A percentile compares a stretch with the other conserved stretches of the same genome.
Evolutionary conservation across 805 yeast species (phyloP).

Genomic region (Candida krabiensis): DNA sequence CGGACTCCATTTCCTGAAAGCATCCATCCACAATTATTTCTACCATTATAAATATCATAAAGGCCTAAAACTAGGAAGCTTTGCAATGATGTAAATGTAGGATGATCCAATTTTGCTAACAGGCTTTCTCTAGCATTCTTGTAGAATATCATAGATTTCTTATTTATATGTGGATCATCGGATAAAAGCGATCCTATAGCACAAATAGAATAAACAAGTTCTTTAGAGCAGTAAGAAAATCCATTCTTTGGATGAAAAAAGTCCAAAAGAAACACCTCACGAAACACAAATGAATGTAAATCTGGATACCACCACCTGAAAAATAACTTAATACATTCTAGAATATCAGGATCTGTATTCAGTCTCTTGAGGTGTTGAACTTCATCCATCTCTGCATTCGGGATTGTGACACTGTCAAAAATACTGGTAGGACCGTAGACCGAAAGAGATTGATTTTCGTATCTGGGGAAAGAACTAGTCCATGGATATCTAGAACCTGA

Average conservation of each 20-base stretch:
- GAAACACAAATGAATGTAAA: slow-evolving; percentile 57
- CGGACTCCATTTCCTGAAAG: slow-evolving; percentile 61
- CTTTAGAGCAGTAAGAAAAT: slow-evolving; percentile 54
- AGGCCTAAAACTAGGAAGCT: slow-evolving; percentile 57
- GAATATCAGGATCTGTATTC: slow-evolving; percentile 31
- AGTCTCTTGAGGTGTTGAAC: slow-evolving; percentile 23
- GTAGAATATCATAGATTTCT: slow-evolving; percentile 45
- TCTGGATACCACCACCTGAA: slow-evolving; percentile 70
- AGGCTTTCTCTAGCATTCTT: slow-evolving; percentile 45
- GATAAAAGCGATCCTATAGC: slow-evolving; percentile 58
- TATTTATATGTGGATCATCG: slow-evolving; percentile 40
- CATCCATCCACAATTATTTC: slow-evolving; percentile 62
- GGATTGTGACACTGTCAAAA: slow-evolving; percentile 30
- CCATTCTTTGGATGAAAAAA: slow-evolving; percentile 56
- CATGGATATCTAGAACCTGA: slow-evolving; percentile 14
- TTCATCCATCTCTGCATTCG: slow-evolving; percentile 7
- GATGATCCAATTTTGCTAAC: slow-evolving; percentile 41
- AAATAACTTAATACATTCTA: slow-evolving; percentile 30
- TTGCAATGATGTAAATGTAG: slow-evolving; percentile 56
- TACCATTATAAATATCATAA: slow-evolving; percentile 61
- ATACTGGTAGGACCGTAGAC: slow-evolving; percentile 32
- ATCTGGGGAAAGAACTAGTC: slow-evolving; percentile 17
- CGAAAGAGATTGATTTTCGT: slow-evolving; percentile 12
- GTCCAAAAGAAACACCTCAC: slow-evolving; percentile 62
- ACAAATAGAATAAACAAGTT: slow-evolving; percentile 54